Conservation (phyloP, 1,284 basidiomycete species). For the Apiotrichum sp. region DNA sequence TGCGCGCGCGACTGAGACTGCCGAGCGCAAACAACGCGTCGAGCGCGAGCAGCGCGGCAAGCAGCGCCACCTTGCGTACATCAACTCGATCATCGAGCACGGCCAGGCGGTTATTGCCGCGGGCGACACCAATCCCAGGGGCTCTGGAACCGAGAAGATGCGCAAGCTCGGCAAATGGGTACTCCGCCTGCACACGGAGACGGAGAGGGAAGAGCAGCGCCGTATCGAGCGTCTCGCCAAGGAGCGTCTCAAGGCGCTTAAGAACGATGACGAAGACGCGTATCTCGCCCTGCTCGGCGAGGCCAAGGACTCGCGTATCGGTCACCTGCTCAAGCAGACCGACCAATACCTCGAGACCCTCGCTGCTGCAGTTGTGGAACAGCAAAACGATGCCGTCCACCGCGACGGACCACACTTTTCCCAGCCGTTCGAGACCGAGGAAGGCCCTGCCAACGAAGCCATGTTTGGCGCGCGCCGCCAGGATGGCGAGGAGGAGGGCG, state of each 20-base stretch:
- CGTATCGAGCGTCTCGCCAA: constrained; percentile 92
- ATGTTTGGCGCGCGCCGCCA: constrained; percentile 79
- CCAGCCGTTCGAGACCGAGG: constrained; percentile 53
- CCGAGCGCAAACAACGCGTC: constrained; percentile 83
- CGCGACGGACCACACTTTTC: constrained; percentile 42
- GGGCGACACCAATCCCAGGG: constrained; percentile 43
- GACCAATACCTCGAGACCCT: constrained; percentile 92
- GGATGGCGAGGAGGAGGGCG: constrained; percentile 57
- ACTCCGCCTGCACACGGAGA: constrained; percentile 50
- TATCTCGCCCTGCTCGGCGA: constrained; percentile 99
- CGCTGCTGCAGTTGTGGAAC: constrained; percentile 86
- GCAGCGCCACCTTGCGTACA: constrained; percentile 93
- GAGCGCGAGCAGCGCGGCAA: constrained; percentile 92
- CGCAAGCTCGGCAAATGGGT: constrained; percentile 48
- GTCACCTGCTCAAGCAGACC: constrained; percentile 89
- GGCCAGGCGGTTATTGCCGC: constrained; percentile 66
- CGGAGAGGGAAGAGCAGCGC: constrained; percentile 53
- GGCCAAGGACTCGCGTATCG: constrained; percentile 98
- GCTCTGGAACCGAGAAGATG: constrained; percentile 39
- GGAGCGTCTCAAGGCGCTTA: constrained; percentile 96
- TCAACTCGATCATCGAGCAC: constrained; percentile 79
- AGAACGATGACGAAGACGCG: constrained; percentile 97
- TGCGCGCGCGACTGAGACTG: constrained; percentile 80
- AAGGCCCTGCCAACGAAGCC: constrained; percentile 73
- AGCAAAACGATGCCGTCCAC: constrained; percentile 70